Evolutionary conservation across 805 yeast species (phyloP).

Genomic region (Sporopachydermia quercuum): DNA sequence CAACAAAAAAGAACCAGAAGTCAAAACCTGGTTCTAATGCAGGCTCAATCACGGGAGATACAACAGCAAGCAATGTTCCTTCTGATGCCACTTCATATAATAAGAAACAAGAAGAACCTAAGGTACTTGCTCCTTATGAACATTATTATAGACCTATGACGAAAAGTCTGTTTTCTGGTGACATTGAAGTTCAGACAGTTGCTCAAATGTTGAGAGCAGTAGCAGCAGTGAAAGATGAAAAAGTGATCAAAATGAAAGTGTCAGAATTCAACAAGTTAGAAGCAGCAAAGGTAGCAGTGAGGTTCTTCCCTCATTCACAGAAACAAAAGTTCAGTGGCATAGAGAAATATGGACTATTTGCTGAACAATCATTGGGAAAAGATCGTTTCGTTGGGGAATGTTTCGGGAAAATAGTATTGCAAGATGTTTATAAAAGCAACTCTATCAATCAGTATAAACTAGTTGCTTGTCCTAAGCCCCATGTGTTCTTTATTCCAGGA

Average conservation of each 20-base stretch:
- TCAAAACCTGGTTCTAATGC: constrained; percentile 6
- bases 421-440: constrained; percentile 46
- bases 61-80: constrained; percentile 13
- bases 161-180: not conserved
- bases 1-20: constrained; percentile 2
- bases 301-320: constrained; percentile 41
- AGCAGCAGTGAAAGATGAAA: not conserved
- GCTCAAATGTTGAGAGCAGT: not conserved
- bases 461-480: constrained; percentile 56
- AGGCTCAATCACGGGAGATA: constrained; percentile 10
- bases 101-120: constrained; percentile 11
- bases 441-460: constrained; percentile 61
- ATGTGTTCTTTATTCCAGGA: constrained; percentile 39
- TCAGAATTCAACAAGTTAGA: constrained; percentile 14
- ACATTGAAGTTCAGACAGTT: not conserved
- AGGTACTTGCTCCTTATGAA: constrained; percentile 3
- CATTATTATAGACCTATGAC: not conserved
- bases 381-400: constrained; percentile 44
- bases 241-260: constrained; percentile 10
- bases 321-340: constrained; percentile 47
- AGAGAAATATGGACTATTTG: constrained; percentile 48
- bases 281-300: constrained; percentile 29
- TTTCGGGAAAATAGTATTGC: constrained; percentile 59
- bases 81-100: constrained; percentile 8
- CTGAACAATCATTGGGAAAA: constrained; percentile 24